Conservation (phyloP, 441 rosid genomes). For the Viola pubescens region DNA sequence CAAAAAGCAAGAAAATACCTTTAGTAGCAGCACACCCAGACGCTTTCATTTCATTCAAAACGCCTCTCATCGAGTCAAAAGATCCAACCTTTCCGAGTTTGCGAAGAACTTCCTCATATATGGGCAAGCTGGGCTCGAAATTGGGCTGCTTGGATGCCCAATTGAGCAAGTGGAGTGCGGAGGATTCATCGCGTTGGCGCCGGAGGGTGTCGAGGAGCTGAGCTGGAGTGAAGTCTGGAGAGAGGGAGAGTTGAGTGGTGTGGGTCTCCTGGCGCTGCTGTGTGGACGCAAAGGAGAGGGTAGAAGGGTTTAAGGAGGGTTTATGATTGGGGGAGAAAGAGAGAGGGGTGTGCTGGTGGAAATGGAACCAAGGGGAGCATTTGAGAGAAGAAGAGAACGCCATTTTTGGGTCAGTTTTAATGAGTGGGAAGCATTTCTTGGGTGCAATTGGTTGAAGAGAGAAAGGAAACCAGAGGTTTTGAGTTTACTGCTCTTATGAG, state of each 20-base stretch:
- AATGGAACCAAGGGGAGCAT: conserved; percentile 32
- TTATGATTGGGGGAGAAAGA: conserved; percentile 24
- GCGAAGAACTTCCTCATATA: conserved; percentile 60
- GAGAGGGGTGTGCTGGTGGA: not conserved
- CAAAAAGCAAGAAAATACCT: conserved; percentile 44
- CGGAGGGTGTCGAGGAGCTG: conserved; percentile 79
- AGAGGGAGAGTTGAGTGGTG: conserved; percentile 27
- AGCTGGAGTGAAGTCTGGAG: conserved; percentile 49
- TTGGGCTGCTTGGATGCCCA: conserved; percentile 71
- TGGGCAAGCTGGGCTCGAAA: conserved; percentile 42
- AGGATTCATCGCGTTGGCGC: conserved; percentile 53
- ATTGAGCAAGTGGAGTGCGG: conserved; percentile 56
- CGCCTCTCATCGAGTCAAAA: conserved; percentile 48
- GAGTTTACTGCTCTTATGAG: no score
- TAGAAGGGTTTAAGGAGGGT: conserved; percentile 18
- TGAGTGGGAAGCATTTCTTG: no score
- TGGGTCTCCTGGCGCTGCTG: conserved; percentile 16
- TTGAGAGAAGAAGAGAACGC: conserved; percentile 46
- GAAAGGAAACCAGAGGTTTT: no score
- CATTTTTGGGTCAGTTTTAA: conserved; percentile 19
- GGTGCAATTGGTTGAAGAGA: no score
- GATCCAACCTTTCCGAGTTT: conserved; percentile 68
- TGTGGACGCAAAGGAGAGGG: conserved; percentile 32
- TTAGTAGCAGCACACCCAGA: conserved; percentile 37
- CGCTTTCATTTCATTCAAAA: conserved; percentile 46